phyloP scores from a whole-genome alignment of 2,329 filamentous ascomycete genomes.

The Juglanconis sp. region DNA sequence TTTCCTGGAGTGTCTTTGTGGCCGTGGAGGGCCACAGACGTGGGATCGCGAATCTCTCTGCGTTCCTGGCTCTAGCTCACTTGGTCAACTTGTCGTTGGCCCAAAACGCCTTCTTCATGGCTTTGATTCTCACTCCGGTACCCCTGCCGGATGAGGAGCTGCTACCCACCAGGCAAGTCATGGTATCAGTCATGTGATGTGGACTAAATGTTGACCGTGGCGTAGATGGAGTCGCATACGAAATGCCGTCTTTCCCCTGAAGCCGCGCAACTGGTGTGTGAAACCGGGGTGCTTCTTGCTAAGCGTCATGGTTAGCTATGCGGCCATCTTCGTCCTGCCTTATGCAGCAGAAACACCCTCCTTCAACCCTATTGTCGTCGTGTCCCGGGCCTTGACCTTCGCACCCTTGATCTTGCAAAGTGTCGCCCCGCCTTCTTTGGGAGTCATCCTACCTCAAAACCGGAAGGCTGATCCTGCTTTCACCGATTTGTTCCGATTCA shows the following conservation, averaged over 20 bases:
- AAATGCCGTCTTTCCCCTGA: conserved; percentile 33
- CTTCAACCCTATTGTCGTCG: conserved; percentile 33
- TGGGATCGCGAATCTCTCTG: conserved; percentile 51
- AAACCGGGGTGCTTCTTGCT: conserved; percentile 33
- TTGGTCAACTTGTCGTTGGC: conserved; percentile 59
- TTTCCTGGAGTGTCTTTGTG: conserved; percentile 55
- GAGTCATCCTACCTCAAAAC: conserved; percentile 38
- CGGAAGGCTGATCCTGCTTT: conserved; percentile 39
- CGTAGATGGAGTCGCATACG: conserved; percentile 26
- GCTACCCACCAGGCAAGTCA: conserved; percentile 26
- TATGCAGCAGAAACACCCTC: conserved; percentile 37
- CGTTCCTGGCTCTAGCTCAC: conserved; percentile 58
- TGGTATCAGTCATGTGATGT: too few relatives aligned
- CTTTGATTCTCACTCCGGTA: conserved; percentile 53
- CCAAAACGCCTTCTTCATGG: conserved; percentile 61
- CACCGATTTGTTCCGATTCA: conserved; percentile 43
- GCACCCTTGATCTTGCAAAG: conserved; percentile 44
- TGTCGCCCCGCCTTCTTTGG: conserved; percentile 48
- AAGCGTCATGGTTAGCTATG: conserved; percentile 33
- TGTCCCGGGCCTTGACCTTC: conserved; percentile 39
- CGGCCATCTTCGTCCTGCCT: conserved; percentile 35
- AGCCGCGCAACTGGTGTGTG: conserved; percentile 43
- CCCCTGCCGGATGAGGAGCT: conserved; percentile 35
- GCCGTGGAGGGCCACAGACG: conserved; percentile 57
- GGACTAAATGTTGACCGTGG: background rate